These are phyloP conservation scores for Mortierella sp. DNA, from an alignment of 371 early-diverging fungal species.

Conservation along the genomic window DNA sequence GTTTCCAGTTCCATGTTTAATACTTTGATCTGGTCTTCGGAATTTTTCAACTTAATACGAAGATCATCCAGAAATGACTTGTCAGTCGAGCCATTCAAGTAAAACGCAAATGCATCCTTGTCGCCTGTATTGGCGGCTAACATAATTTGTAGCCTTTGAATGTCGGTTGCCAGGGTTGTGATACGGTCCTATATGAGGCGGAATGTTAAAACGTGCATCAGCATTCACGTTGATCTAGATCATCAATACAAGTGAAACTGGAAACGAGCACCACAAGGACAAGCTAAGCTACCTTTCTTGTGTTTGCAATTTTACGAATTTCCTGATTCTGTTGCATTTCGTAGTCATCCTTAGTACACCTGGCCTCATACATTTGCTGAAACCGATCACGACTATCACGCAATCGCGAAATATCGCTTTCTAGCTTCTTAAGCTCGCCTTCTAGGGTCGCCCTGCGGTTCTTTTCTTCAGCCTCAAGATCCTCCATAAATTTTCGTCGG, in stretches of 20 bases:
- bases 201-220: background rate
- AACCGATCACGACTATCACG: conserved; percentile 85
- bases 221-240: background rate
- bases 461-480: conserved; percentile 70
- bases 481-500: conserved; percentile 67
- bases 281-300: conserved; percentile 62
- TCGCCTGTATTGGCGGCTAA: conserved; percentile 75
- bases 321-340: conserved; percentile 75
- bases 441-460: conserved; percentile 71
- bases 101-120: conserved; percentile 77
- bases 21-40: conserved; percentile 56
- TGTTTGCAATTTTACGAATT: conserved; percentile 75
- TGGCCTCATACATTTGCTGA: conserved; percentile 77
- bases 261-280: background rate
- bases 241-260: background rate
- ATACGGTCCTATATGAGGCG: conserved; percentile 66
- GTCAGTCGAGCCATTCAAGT: conserved; percentile 61
- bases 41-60: conserved; percentile 64
- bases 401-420: conserved; percentile 81
- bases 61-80: conserved; percentile 67
- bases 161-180: conserved; percentile 69
- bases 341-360: conserved; percentile 74
- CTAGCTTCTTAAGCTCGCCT: conserved; percentile 75
- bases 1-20: conserved; percentile 30
- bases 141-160: conserved; percentile 75